A percentile compares a stretch with the other conserved stretches of the same genome.
Conservation (phyloP, 305 asterid species). For the Fraxinus nigra region DNA sequence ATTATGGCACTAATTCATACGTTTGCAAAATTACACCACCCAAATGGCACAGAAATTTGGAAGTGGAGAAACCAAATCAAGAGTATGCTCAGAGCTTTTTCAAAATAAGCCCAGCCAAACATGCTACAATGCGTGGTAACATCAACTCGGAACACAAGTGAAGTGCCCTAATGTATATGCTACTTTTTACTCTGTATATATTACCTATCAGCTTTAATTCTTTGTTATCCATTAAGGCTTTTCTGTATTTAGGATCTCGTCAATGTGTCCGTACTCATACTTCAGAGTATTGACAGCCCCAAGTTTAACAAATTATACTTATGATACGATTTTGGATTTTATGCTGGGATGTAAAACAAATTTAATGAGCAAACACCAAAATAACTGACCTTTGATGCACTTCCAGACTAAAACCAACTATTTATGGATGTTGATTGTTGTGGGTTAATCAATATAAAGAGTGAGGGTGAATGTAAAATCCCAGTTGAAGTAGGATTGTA, state of each 20-base stretch:
- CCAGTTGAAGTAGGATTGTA: not conserved
- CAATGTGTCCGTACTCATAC: not conserved
- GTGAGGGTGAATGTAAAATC: not conserved
- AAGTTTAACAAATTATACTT: not conserved
- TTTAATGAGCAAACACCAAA: not conserved
- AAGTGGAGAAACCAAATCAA: not conserved
- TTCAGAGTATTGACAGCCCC: not conserved
- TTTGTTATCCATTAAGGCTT: not conserved
- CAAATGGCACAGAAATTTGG: not conserved
- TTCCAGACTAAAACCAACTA: not conserved
- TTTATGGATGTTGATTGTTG: not conserved
- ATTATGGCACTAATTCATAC: slow-evolving; percentile 1
- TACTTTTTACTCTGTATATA: not conserved
- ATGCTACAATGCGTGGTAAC: not conserved
- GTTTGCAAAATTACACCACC: not conserved
- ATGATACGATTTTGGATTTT: not conserved
- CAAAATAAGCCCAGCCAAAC: not conserved
- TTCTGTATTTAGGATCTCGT: not conserved
- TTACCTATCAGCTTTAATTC: not conserved
- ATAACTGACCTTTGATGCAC: slow-evolving; percentile 2
- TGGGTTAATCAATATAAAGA: not conserved
- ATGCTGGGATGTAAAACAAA: slow-evolving; percentile 5
- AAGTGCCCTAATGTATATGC: not conserved
- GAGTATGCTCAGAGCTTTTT: not conserved
- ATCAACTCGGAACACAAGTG: not conserved